phyloP scores from a whole-genome alignment of 805 yeast species.

The Cyberlindnera amylophila region DNA sequence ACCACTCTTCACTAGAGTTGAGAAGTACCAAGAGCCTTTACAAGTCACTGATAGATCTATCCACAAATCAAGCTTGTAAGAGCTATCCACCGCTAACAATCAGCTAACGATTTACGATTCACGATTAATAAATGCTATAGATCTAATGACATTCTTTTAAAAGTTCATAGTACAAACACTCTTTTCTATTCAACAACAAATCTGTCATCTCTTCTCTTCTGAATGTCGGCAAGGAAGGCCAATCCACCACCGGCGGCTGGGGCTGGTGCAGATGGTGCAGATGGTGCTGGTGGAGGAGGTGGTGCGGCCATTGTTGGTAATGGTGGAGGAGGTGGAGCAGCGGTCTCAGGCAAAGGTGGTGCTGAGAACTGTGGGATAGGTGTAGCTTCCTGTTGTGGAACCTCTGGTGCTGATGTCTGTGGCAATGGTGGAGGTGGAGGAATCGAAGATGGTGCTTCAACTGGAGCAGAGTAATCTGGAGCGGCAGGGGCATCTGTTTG shows the following conservation, averaged over 20 bases:
- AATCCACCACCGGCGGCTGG: slow-evolving; percentile 33
- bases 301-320: slow-evolving; percentile 20
- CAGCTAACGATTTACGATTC: too few relatives aligned
- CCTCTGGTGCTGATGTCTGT: slow-evolving; percentile 5
- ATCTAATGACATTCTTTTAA: neutral
- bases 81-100: too few relatives aligned
- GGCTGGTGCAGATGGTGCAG: slow-evolving; percentile 15
- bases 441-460: slow-evolving; percentile 19
- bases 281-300: slow-evolving; percentile 9
- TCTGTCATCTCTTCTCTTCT: slow-evolving; percentile 43
- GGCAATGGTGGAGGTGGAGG: slow-evolving; percentile 24
- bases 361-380: slow-evolving; percentile 17
- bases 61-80: too few relatives aligned
- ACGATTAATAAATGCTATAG: too few relatives aligned
- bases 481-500: slow-evolving; percentile 25
- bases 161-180: neutral
- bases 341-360: slow-evolving; percentile 20
- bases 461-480: slow-evolving; percentile 17
- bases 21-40: neutral
- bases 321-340: slow-evolving; percentile 27
- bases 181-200: slow-evolving; percentile 38
- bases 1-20: slow-evolving; percentile 7
- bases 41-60: neutral
- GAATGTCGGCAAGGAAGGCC: slow-evolving; percentile 49
- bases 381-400: slow-evolving; percentile 25